phyloP scores from a whole-genome alignment of 1,284 basidiomycete genomes.

The Ustilago shanxiensis region DNA sequence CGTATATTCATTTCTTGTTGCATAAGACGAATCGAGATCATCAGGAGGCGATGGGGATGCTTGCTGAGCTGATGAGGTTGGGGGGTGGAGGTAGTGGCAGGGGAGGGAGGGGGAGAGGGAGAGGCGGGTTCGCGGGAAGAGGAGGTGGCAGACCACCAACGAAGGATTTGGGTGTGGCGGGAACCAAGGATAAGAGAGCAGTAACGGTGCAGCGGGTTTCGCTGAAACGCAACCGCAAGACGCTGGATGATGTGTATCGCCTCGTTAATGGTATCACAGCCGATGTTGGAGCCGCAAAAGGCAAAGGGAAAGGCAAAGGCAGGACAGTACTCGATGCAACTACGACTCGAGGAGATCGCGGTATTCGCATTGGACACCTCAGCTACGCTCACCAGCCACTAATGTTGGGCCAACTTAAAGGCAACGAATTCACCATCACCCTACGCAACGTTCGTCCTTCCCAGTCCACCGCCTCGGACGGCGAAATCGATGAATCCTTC shows the following conservation, averaged over 20 bases:
- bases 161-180: constrained; percentile 84
- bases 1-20: constrained; percentile 94
- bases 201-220: constrained; percentile 94
- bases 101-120: constrained; percentile 33
- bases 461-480: constrained; percentile 5
- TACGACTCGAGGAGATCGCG: constrained; percentile 72
- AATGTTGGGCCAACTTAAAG: constrained; percentile 93
- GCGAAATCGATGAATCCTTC: constrained; percentile 3
- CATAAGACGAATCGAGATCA: constrained; percentile 99
- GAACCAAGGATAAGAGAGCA: constrained; percentile 98
- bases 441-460: constrained; percentile 77
- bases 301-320: constrained; percentile 34
- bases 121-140: constrained; percentile 30
- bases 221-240: constrained; percentile 82
- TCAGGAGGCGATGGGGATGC: constrained; percentile 86
- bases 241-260: constrained; percentile 84
- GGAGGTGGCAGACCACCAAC: constrained; percentile 38
- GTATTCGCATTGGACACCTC: constrained; percentile 88
- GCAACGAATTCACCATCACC: constrained; percentile 95
- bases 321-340: constrained; percentile 41
- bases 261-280: constrained; percentile 72
- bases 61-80: constrained; percentile 75
- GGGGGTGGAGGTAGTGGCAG: constrained; percentile 35
- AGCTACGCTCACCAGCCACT: constrained; percentile 83
- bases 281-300: constrained; percentile 46